Base-by-base conservation (phyloP, 2,329 filamentous ascomycete genomes). In the Aspergillus amoenus region DNA sequence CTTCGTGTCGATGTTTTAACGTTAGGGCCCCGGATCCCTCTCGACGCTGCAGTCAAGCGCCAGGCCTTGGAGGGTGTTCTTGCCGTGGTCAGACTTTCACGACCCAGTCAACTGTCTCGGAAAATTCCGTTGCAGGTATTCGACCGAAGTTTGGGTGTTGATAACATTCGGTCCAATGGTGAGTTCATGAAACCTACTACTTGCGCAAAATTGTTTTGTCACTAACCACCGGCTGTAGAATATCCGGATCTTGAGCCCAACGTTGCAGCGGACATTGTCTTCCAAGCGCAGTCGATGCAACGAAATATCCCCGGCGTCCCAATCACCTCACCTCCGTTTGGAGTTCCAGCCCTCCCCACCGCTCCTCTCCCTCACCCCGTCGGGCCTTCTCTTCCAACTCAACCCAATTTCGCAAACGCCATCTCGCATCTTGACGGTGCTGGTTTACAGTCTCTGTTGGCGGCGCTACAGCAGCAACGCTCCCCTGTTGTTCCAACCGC, bases 21-120 rank as follows among this genome's bases (percentile, higher is more conserved):
- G 64, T 79, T 97, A 45, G 88, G 87, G 55, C 87, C 91, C 30
- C 86, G 89, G 21, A 85, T 95, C 45, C 84, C 89, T 17, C 86
- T 93, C 60, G 85, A 88, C 37, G 84, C 88, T 5, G 87, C 96
- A n/a, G 85, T 97, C 52, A 87, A 91, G 64, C 84, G 90, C 52
- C 91, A 96, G 70, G 90, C 95, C 39, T 78, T 93, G 11, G 93
- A 97, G 73, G 93, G 94, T 17, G 93, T 97, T 1, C 83, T 90
- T 51, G 93, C 89, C 8, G 89, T 97, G 13, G 86, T 91, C 5
- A 88, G 91, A 66, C 82, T 97, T 13, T 87, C 89, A 59, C 80
- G 85, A 50, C 79, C 81, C 45, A 84, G 90, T 21, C 88, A 96
- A 67, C 79, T 81, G 34, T 82, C 82, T 2, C 86, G 87, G 62